Percentiles rank a stretch among this genome's conserved stretches.
Evolutionary conservation across 768 basidiomycete species (phyloP).

Genomic region (Leccinum obscurum): DNA sequence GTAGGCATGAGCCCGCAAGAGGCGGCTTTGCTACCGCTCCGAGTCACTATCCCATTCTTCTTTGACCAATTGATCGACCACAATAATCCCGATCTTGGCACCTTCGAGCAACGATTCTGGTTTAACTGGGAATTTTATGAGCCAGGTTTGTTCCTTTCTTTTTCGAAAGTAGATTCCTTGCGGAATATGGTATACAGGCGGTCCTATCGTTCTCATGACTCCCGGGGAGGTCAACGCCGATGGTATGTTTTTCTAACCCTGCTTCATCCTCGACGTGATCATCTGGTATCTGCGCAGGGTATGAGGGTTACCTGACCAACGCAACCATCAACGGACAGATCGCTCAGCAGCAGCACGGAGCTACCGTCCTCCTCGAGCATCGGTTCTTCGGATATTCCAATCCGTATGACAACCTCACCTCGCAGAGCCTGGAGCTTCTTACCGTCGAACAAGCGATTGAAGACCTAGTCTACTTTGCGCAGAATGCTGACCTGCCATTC

Average conservation of each 20-base stretch:
- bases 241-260: constrained; percentile 18
- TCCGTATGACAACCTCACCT: constrained; percentile 61
- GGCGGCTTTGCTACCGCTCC: constrained; percentile 24
- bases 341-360: constrained; percentile 64
- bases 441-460: constrained; percentile 76
- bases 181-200: constrained; percentile 12
- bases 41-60: constrained; percentile 26
- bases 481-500: constrained; percentile 66
- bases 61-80: constrained; percentile 44
- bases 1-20: constrained; percentile 22
- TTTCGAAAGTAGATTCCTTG: neutral
- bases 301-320: constrained; percentile 61
- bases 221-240: constrained; percentile 67
- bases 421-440: constrained; percentile 55
- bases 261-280: neutral
- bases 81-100: constrained; percentile 58
- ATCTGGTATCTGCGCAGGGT: constrained; percentile 19
- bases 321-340: constrained; percentile 61
- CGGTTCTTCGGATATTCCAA: constrained; percentile 77
- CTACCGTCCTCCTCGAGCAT: constrained; percentile 66
- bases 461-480: constrained; percentile 69
- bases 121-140: constrained; percentile 67
- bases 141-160: constrained; percentile 34
- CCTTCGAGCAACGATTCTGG: constrained; percentile 77
- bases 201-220: constrained; percentile 40